Evolutionary conservation across 495 filamentous ascomycete species (phyloP).

Genomic region (Penicillium pulvis): DNA sequence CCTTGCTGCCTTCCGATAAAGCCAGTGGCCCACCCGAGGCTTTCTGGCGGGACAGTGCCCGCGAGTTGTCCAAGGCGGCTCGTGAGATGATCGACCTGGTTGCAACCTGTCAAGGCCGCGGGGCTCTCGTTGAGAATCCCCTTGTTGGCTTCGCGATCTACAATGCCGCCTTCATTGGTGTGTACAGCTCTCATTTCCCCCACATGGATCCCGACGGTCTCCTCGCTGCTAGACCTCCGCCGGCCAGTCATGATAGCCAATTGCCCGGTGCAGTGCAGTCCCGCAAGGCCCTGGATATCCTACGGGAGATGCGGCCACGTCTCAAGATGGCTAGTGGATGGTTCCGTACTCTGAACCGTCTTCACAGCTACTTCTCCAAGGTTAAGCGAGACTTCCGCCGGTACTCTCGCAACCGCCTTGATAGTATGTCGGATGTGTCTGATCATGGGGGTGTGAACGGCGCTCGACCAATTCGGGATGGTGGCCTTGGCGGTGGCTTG

Average conservation of each 20-base stretch:
- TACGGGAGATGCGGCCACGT: constrained; percentile 64
- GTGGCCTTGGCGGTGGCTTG: constrained; percentile 61
- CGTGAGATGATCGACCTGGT: constrained; percentile 76
- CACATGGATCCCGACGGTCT: constrained; percentile 73
- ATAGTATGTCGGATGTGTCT: constrained; percentile 34
- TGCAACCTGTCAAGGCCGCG: constrained; percentile 70
- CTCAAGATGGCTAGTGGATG: constrained; percentile 74
- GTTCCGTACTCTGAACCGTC: constrained; percentile 65
- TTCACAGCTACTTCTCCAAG: constrained; percentile 66
- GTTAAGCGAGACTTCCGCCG: constrained; percentile 63
- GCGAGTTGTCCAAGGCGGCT: constrained; percentile 71
- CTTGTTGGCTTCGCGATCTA: constrained; percentile 81
- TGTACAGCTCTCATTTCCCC: constrained; percentile 75
- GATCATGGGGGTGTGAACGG: constrained; percentile 43
- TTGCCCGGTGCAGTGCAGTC: constrained; percentile 41
- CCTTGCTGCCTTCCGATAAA: constrained; percentile 60
- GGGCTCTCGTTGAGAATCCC: constrained; percentile 73
- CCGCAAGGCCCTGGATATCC: constrained; percentile 53
- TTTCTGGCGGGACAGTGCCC: constrained; percentile 77
- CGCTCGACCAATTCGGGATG: constrained; percentile 48
- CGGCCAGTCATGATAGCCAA: constrained; percentile 32
- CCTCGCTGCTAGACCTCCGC: constrained; percentile 42
- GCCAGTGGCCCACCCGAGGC: constrained; percentile 47
- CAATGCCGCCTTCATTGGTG: constrained; percentile 69
- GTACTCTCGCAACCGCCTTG: constrained; percentile 45